Base-by-base conservation (phyloP, 495 filamentous ascomycete genomes). In the Hyaloscypha variabilis region DNA sequence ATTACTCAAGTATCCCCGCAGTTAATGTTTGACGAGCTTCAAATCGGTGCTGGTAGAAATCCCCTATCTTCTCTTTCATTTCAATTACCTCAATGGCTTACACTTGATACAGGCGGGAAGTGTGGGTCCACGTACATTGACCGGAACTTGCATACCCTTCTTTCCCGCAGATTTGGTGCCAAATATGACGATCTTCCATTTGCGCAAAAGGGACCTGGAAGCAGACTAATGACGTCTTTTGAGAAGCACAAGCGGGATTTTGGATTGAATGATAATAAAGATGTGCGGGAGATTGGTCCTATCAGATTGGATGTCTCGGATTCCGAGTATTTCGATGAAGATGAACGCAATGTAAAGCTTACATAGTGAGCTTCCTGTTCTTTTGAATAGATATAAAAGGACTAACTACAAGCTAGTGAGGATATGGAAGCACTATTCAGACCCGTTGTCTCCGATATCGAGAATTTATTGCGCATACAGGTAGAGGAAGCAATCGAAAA, bases 361-460 rank as follows among this genome's bases (percentile, higher is more conserved):
- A 28, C 62, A 29, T 58, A 64, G 62, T 64, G 58, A 58, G 62
- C 51, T 23, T 11, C 0, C 23, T 14, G n/a, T 28, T 17, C 4
- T 34, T 1, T 6, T 42, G 19, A n/a, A 31, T 11, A 0, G 24
- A 49, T 26, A 42, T 62, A 19, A 62, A 5, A 3, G 2, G 11
- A 25, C 51, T n/a, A n/a, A n/a, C n/a, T n/a, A n/a, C n/a, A n/a
- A n/a, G n/a, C n/a, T 31, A 64, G 62, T 50, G 34, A 58, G 5
- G 74, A 77, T 58, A 72, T 77, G 62, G 50, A 67, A 34, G 58
- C 25, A 8, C 56, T 77, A 26, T 77, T 75, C 36, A 66, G 73
- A 25, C 73, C 75, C 3, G 71, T 74, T 49, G 61, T 77, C 21
- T 21, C 62, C 0, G 62, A 69, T 24, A 69, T 76, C 34, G 57